phyloP scores from a whole-genome alignment of 176 grass and related monocot species.

The Ensete ventricosum region DNA sequence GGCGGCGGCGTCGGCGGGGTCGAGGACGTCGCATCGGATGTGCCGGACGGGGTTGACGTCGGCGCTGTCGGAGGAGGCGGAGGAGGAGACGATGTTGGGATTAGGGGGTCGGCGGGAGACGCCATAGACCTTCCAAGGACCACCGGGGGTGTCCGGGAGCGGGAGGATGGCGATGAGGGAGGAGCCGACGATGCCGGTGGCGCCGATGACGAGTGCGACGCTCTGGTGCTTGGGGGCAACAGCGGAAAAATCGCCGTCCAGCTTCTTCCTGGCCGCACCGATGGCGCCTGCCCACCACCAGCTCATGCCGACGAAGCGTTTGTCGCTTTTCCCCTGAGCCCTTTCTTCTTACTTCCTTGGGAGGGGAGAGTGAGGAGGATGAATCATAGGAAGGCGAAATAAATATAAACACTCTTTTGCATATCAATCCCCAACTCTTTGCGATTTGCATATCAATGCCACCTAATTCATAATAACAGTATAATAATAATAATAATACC shows the following conservation, averaged over 20 bases:
- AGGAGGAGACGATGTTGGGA: neutral
- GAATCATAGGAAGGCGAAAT: no score
- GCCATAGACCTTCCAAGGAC: slow-evolving; percentile 22
- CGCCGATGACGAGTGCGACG: slow-evolving; percentile 58
- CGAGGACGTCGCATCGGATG: slow-evolving; percentile 7
- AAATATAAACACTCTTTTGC: no score
- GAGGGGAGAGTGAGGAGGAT: no score
- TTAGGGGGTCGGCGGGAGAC: slow-evolving; percentile 43
- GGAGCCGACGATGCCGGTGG: slow-evolving; percentile 60
- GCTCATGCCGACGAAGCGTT: slow-evolving; percentile 35
- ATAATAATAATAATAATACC: no score
- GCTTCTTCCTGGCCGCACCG: slow-evolving; percentile 59
- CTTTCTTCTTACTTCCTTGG: no score
- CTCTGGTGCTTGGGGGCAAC: slow-evolving; percentile 31
- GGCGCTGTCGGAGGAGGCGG: neutral
- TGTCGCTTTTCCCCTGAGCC: neutral
- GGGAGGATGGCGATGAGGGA: slow-evolving; percentile 78
- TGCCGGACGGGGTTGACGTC: neutral
- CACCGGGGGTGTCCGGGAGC: slow-evolving; percentile 60
- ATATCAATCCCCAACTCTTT: no score
- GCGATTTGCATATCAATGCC: no score
- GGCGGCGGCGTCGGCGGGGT: neutral
- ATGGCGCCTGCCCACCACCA: slow-evolving; percentile 90
- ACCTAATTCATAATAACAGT: no score
- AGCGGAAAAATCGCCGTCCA: slow-evolving; percentile 38